These are phyloP conservation scores for Paecilomyces sp. DNA, from an alignment of 2,329 filamentous ascomycete species.

Conservation along the genomic window DNA sequence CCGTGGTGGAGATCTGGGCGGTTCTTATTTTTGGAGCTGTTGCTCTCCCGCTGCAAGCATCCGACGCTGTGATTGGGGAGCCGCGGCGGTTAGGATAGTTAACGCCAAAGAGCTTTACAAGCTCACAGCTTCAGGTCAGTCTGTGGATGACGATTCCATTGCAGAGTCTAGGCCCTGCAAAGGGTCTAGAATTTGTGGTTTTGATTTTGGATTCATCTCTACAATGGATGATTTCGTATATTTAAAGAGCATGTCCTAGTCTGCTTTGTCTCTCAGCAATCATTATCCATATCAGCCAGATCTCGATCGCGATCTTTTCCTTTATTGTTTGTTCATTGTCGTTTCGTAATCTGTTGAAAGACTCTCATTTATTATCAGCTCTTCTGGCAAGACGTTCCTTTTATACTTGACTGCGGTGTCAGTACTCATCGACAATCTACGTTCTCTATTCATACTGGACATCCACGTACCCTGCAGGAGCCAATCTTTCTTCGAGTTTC, in stretches of 20 bases:
- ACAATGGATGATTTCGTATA: neutral
- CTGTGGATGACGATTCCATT: neutral
- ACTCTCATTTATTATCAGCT: neutral
- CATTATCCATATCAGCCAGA: neutral
- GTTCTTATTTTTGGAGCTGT: neutral
- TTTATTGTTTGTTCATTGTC: neutral
- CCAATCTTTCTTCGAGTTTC: neutral
- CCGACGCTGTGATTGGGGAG: neutral
- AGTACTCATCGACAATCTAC: neutral
- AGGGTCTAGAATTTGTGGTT: neutral
- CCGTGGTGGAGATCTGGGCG: neutral
- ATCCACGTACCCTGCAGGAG: neutral
- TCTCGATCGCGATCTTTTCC: neutral
- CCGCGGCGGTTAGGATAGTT: neutral
- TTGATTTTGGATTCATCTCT: neutral
- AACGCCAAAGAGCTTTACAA: neutral
- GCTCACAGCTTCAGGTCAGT: neutral
- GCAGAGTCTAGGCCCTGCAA: neutral
- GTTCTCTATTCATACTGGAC: neutral
- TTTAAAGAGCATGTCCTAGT: neutral
- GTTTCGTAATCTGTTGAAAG: neutral
- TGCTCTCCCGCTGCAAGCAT: neutral
- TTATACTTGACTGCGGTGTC: neutral
- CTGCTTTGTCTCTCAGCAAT: neutral
- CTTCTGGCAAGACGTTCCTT: conserved; percentile 4